Conservation (phyloP, 805 yeast genomes). For the Candida khao-thaluensis region DNA sequence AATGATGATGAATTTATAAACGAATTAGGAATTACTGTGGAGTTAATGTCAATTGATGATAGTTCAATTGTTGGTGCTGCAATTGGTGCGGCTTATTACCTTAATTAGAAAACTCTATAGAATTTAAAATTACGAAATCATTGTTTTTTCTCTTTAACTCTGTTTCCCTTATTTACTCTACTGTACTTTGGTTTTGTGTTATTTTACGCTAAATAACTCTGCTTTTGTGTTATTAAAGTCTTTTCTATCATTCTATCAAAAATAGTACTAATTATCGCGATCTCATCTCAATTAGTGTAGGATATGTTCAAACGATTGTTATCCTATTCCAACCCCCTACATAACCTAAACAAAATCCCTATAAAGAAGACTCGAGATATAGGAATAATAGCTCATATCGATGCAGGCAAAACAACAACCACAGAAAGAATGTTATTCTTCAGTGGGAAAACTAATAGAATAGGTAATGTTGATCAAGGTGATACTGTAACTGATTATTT, state of each 20-base stretch:
- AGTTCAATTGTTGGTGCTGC: constrained; percentile 56
- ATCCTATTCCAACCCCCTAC: not conserved
- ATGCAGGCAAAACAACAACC: constrained; percentile 98
- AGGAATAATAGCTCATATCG: constrained; percentile 98
- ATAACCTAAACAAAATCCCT: constrained; percentile 26
- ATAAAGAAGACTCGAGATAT: constrained; percentile 65
- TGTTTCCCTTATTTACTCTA: no score
- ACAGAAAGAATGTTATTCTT: constrained; percentile 94
- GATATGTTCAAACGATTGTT: constrained; percentile 1
- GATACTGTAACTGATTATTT: constrained; percentile 93
- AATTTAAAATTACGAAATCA: no score
- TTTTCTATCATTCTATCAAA: no score
- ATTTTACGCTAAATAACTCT: no score
- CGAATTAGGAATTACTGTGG: constrained; percentile 30
- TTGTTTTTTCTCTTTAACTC: no score
- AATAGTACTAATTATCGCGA: constrained; percentile 1
- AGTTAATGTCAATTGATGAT: constrained; percentile 41
- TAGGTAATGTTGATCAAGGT: constrained; percentile 95
- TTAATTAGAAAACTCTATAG: no score
- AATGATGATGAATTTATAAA: constrained; percentile 24
- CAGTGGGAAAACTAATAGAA: constrained; percentile 72
- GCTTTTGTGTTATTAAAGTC: no score
- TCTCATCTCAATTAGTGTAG: no score
- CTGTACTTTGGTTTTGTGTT: no score
- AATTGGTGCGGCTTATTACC: constrained; percentile 46